A percentile compares a stretch with the other conserved stretches of the same genome.
Evolutionary conservation across 1,284 basidiomycete species (phyloP).

Genomic region (Naganishia cerealis): DNA sequence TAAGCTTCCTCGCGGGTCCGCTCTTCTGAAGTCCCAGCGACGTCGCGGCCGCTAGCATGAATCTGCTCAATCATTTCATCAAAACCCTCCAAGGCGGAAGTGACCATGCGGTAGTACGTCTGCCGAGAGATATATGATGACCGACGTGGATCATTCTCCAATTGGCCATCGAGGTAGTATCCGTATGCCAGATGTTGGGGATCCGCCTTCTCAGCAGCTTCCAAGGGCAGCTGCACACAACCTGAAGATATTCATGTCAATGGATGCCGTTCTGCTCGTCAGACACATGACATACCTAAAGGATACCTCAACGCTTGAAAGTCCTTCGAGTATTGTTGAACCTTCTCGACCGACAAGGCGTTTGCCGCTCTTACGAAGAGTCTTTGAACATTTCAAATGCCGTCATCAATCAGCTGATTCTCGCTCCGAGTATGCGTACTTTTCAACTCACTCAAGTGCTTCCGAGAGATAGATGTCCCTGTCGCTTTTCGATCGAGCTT

Average conservation of each 20-base stretch:
- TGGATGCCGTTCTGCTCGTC: constrained; percentile 17
- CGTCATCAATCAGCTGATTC: constrained; percentile 17
- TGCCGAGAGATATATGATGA: constrained; percentile 64
- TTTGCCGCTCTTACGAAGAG: constrained; percentile 83
- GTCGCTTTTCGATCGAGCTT: constrained; percentile 71
- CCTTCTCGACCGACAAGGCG: constrained; percentile 77
- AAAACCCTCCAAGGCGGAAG: constrained; percentile 76
- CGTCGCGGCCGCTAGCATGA: constrained; percentile 14
- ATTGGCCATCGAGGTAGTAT: constrained; percentile 70
- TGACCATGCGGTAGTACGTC: constrained; percentile 76
- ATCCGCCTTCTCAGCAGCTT: constrained; percentile 80
- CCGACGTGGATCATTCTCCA: constrained; percentile 63
- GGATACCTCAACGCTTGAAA: constrained; percentile 81
- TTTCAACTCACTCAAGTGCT: constrained; percentile 67
- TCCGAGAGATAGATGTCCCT: constrained; percentile 74
- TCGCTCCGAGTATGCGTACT: constrained; percentile 30
- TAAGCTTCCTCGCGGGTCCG: constrained; percentile 41
- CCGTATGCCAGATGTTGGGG: constrained; percentile 72
- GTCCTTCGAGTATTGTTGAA: constrained; percentile 79
- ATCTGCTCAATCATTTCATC: constrained; percentile 60
- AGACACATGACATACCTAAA: constrained; percentile 61
- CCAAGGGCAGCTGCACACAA: constrained; percentile 79
- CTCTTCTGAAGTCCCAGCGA: constrained; percentile 28
- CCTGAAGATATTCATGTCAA: constrained; percentile 56
- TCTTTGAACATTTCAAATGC: constrained; percentile 52